phyloP scores from a whole-genome alignment of 805 yeast species.

The Candida lessepsii region DNA sequence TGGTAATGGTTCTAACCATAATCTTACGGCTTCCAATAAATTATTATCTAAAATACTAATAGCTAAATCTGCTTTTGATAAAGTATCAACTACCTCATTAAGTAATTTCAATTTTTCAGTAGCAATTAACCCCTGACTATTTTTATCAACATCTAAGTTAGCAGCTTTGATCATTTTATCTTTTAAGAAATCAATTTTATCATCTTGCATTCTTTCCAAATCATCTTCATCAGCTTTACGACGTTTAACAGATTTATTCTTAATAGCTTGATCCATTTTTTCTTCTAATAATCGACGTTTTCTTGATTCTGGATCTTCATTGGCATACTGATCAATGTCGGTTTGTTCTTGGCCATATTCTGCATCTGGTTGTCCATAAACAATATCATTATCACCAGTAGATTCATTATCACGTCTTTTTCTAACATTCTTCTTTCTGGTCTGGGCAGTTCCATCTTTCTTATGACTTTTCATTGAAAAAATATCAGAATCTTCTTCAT shows the following conservation, averaged over 20 bases:
- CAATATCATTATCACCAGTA: background rate
- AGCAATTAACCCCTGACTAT: slow-evolving; percentile 65
- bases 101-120: slow-evolving; percentile 75
- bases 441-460: slow-evolving; percentile 10
- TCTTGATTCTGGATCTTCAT: slow-evolving; percentile 38
- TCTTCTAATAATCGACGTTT: slow-evolving; percentile 80
- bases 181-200: slow-evolving; percentile 74
- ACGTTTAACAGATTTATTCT: slow-evolving; percentile 56
- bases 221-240: slow-evolving; percentile 87
- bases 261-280: slow-evolving; percentile 73
- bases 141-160: slow-evolving; percentile 62
- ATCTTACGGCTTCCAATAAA: slow-evolving; percentile 84
- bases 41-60: slow-evolving; percentile 94
- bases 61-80: slow-evolving; percentile 80
- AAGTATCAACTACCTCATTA: slow-evolving; percentile 71
- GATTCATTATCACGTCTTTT: slow-evolving; percentile 15
- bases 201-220: slow-evolving; percentile 93
- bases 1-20: slow-evolving; percentile 98
- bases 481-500: slow-evolving; percentile 20
- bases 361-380: slow-evolving; percentile 1
- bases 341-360: slow-evolving; percentile 16
- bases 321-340: slow-evolving; percentile 16
- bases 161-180: slow-evolving; percentile 90
- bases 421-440: slow-evolving; percentile 29
- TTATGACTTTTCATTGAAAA: slow-evolving; percentile 26